These are phyloP conservation scores for Petunia hybrid DNA, from an alignment of 305 asterid genomes.

Conservation along the genomic window DNA sequence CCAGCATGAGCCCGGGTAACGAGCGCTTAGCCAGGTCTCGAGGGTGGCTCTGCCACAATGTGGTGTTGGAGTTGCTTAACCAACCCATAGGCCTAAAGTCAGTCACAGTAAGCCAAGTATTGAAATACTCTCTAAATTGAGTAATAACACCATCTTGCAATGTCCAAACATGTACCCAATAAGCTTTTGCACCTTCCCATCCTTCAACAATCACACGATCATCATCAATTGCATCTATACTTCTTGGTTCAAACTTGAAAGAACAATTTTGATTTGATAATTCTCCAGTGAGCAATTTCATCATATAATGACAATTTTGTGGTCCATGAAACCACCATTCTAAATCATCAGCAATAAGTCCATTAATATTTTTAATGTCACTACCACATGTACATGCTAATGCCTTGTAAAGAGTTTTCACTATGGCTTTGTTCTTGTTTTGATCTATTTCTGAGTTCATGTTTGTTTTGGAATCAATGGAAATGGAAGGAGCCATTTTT, in stretches of 20 bases:
- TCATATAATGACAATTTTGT: constrained; percentile 78
- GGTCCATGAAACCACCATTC: constrained; percentile 98
- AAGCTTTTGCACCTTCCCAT: constrained; percentile 76
- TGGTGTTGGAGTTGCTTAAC: constrained; percentile 40
- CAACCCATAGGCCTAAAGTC: constrained; percentile 53
- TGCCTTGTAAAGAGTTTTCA: constrained; percentile 60
- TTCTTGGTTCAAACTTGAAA: constrained; percentile 62
- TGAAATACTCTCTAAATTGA: constrained; percentile 77
- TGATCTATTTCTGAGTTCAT: constrained; percentile 32
- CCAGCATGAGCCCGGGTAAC: constrained; percentile 74
- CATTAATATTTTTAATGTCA: constrained; percentile 37
- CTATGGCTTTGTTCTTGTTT: constrained; percentile 49
- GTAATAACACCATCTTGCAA: constrained; percentile 61
- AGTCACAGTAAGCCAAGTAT: constrained; percentile 78
- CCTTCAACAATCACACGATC: constrained; percentile 78
- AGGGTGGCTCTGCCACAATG: constrained; percentile 86
- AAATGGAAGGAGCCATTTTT: constrained; percentile 28
- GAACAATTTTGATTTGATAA: constrained; percentile 35
- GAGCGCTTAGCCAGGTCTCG: constrained; percentile 66
- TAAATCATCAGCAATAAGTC: constrained; percentile 56
- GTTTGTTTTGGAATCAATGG: constrained; percentile 17
- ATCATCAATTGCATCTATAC: constrained; percentile 64
- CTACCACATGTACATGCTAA: constrained; percentile 43
- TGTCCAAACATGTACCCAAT: constrained; percentile 90
- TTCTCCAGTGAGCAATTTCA: constrained; percentile 75